Conservation (phyloP, 2,329 filamentous ascomycete genomes). For the Fusarium algeriense region DNA sequence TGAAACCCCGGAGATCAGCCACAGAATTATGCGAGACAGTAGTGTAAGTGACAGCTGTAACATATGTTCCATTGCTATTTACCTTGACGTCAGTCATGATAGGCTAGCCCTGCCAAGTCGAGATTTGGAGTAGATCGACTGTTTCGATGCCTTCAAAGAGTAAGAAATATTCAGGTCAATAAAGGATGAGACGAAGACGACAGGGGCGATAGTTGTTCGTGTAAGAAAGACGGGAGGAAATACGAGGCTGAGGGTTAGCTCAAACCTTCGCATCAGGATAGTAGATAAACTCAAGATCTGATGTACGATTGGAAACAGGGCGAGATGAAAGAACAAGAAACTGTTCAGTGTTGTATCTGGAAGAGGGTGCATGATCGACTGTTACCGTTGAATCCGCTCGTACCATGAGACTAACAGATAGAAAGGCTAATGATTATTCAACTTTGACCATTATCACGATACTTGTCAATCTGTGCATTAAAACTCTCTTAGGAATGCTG, state of each 20-base stretch:
- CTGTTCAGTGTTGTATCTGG: not conserved
- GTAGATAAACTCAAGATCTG: conserved; percentile 23
- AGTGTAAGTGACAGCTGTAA: conserved; percentile 26
- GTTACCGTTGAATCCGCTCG: not conserved
- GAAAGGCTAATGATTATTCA: not conserved
- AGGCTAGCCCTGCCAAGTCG: conserved; percentile 6
- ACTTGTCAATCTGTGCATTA: not conserved
- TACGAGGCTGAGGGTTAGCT: conserved; percentile 10
- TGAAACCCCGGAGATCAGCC: conserved; percentile 39
- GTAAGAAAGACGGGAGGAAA: conserved; percentile 29
- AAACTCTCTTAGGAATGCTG: not conserved
- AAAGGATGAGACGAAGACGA: conserved; percentile 39
- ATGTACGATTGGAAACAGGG: conserved; percentile 6
- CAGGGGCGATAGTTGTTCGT: conserved; percentile 25
- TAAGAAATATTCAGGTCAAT: conserved; percentile 16
- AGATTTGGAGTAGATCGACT: conserved; percentile 11
- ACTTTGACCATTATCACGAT: not conserved
- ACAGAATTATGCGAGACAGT: conserved; percentile 36
- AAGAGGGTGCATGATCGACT: not conserved
- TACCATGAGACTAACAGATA: not conserved
- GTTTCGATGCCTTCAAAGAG: conserved; percentile 25
- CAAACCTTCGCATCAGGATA: conserved; percentile 8
- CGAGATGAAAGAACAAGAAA: conserved; percentile 9
- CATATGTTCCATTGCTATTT: conserved; percentile 9
- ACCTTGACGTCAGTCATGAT: conserved; percentile 16